Percentiles rank a stretch among this genome's conserved stretches.
phyloP scores from a whole-genome alignment of 2,329 filamentous ascomycete species.

The Rutstroemia sp. region DNA sequence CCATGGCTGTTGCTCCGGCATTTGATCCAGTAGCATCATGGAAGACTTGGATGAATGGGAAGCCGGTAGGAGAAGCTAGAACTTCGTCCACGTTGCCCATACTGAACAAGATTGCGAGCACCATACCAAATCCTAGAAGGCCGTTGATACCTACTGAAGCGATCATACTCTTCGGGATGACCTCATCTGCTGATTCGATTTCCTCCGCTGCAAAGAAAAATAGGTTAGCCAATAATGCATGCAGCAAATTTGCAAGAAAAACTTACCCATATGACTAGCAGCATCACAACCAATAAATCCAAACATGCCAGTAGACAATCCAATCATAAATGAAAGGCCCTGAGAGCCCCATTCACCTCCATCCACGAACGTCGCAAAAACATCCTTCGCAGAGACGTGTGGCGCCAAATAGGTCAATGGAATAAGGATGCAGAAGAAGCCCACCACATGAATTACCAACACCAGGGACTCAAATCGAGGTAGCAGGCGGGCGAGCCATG shows the following conservation, averaged over 20 bases:
- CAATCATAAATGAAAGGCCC: conserved; percentile 31
- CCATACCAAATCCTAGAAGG: conserved; percentile 8
- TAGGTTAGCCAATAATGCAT: not conserved
- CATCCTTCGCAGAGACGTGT: conserved; percentile 11
- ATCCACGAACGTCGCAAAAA: conserved; percentile 28
- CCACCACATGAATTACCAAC: conserved; percentile 36
- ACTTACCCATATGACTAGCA: not conserved
- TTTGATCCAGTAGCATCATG: not conserved
- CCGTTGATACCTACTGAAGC: conserved; percentile 7
- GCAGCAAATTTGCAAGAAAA: too few species aligned
- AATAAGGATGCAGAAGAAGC: conserved; percentile 37
- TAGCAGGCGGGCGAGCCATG: conserved; percentile 31
- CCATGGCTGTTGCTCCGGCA: conserved; percentile 2
- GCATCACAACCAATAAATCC: not conserved
- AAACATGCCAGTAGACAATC: conserved; percentile 15
- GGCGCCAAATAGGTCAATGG: conserved; percentile 28
- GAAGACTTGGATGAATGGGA: conserved; percentile 8
- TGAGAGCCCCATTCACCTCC: conserved; percentile 25
- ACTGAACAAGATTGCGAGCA: conserved; percentile 9
- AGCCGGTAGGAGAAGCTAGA: not conserved
- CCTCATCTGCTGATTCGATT: conserved; percentile 1
- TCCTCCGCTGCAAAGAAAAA: conserved; percentile 6
- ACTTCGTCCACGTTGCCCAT: not conserved
- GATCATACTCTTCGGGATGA: conserved; percentile 9
- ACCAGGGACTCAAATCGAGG: conserved; percentile 36